Percentiles rank a stretch among this genome's conserved stretches.
These are phyloP conservation scores for Oryza glumipatula DNA, from an alignment of 176 grass and related monocot species.

Conservation along the genomic window DNA sequence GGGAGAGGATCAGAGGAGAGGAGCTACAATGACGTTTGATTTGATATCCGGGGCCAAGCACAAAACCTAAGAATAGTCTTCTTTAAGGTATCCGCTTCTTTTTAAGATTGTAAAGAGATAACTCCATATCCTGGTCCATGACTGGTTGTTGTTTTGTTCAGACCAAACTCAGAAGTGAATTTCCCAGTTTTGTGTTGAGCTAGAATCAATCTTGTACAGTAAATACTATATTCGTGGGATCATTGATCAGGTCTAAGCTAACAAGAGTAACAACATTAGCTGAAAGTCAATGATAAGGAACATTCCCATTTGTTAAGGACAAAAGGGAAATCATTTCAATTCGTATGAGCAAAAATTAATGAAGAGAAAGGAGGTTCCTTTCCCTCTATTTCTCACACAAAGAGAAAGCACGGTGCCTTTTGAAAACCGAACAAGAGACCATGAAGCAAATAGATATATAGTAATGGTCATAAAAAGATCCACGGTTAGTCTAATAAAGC, in stretches of 20 bases:
- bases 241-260: not conserved
- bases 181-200: not conserved
- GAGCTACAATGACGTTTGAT: conserved; percentile 32
- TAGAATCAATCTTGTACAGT: not conserved
- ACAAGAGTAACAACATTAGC: not conserved
- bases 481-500: conserved; percentile 14
- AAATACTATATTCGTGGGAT: not conserved
- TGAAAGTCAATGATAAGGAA: not conserved
- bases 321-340: not conserved
- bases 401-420: conserved; percentile 38
- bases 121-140: not conserved
- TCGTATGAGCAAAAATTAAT: not conserved
- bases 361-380: not conserved
- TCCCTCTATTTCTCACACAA: not conserved
- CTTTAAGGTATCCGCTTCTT: conserved; percentile 4
- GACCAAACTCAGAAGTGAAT: not conserved
- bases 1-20: not conserved
- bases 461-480: conserved; percentile 25
- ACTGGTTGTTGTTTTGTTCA: not conserved
- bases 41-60: conserved; percentile 20
- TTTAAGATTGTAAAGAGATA: not conserved
- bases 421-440: not conserved
- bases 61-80: not conserved
- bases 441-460: conserved; percentile 18
- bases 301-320: not conserved